These are phyloP conservation scores for Hanseniaspora pseudoguilliermondii DNA, from an alignment of 805 yeast genomes.

Conservation along the genomic window DNA sequence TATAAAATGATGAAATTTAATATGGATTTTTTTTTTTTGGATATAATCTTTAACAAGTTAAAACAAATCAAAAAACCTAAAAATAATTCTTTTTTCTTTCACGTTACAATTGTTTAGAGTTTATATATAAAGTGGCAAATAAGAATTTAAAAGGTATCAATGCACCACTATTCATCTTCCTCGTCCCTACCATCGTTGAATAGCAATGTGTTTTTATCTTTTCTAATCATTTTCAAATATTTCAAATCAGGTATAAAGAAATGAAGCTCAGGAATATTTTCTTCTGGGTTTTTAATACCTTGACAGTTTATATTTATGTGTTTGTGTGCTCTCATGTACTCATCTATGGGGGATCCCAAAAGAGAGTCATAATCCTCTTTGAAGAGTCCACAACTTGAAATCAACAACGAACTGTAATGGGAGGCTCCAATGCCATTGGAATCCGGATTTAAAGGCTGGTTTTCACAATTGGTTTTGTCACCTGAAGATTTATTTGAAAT, in stretches of 20 bases:
- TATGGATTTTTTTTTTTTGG: no score
- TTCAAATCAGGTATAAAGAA: not conserved
- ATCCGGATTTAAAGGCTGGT: not conserved
- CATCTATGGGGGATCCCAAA: not conserved
- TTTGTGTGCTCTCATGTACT: not conserved
- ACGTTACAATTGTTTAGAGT: no score
- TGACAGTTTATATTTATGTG: no score
- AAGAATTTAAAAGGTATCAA: not conserved
- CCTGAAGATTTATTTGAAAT: no score
- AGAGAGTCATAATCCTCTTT: not conserved
- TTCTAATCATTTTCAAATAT: not conserved
- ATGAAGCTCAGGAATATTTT: not conserved
- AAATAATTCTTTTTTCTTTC: no score
- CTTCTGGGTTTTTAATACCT: not conserved
- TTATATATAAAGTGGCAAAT: no score
- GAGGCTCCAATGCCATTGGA: not conserved
- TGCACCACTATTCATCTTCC: not conserved
- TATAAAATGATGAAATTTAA: no score
- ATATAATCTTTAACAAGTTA: no score
- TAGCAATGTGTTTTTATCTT: constrained; percentile 1
- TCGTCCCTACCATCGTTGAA: constrained; percentile 9
- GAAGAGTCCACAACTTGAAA: not conserved
- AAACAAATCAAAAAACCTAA: no score
- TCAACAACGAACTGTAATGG: not conserved
- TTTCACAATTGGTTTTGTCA: not conserved